Percentiles rank a stretch among this genome's conserved stretches.
Evolutionary conservation across 1,284 basidiomycete species (phyloP).

Genomic region (Irpex sp.): DNA sequence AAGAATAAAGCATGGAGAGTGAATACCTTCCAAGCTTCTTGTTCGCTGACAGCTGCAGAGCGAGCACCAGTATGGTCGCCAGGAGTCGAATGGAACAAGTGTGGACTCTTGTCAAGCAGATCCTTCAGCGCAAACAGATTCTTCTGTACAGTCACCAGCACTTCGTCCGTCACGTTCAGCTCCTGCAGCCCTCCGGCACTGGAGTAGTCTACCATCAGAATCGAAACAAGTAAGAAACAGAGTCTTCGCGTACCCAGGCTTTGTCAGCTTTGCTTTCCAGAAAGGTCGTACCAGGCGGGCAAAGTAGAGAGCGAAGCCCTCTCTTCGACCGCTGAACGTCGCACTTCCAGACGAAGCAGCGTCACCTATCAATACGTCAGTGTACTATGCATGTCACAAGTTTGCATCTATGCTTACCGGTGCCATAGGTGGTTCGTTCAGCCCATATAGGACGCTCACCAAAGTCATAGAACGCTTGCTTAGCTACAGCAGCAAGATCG

Average conservation of each 20-base stretch:
- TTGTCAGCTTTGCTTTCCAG: conserved; percentile 81
- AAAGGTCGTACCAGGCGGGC: conserved; percentile 82
- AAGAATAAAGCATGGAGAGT: neutral
- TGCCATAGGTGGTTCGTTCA: conserved; percentile 68
- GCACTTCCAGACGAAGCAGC: conserved; percentile 58
- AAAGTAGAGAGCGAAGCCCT: conserved; percentile 88
- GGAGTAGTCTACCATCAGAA: conserved; percentile 12
- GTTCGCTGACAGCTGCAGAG: conserved; percentile 54
- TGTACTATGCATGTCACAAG: conserved; percentile 16
- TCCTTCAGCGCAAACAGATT: conserved; percentile 76
- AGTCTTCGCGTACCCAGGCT: conserved; percentile 42
- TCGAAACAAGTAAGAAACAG: neutral
- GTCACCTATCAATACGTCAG: conserved; percentile 41
- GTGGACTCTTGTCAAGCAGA: conserved; percentile 75
- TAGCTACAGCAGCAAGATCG: conserved; percentile 66
- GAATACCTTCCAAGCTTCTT: conserved; percentile 80
- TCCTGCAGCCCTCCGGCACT: conserved; percentile 46
- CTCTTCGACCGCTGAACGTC: conserved; percentile 83
- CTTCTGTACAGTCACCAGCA: conserved; percentile 69
- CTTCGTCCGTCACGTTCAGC: conserved; percentile 59
- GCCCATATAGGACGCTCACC: conserved; percentile 80
- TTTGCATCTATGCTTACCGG: conserved; percentile 38
- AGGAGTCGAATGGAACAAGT: conserved; percentile 74
- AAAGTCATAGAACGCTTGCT: conserved; percentile 80
- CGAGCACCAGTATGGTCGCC: conserved; percentile 56